Evolutionary conservation across 2,329 filamentous ascomycete genomes (phyloP).

Genomic region (Lachnellula cervina): DNA sequence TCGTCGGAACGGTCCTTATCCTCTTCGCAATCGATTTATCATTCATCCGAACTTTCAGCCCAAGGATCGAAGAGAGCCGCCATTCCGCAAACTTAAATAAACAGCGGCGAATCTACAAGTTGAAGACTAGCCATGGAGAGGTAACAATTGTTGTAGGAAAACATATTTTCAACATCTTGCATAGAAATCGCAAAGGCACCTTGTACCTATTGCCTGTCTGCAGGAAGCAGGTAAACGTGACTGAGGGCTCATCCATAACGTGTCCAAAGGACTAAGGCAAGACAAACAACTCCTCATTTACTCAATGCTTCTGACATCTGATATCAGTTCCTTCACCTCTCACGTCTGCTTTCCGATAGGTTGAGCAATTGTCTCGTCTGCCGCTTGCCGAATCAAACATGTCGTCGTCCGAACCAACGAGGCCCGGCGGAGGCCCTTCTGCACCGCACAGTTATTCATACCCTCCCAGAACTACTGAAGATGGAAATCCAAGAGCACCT

Average conservation of each 20-base stretch:
- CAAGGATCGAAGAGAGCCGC: background rate
- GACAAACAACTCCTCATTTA: background rate
- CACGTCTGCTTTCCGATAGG: background rate
- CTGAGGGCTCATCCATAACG: background rate
- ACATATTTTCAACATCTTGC: background rate
- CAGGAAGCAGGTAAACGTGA: background rate
- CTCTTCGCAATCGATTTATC: background rate
- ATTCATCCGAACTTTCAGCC: background rate
- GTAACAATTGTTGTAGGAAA: background rate
- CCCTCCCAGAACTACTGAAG: slow-evolving; percentile 2
- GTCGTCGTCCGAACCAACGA: background rate
- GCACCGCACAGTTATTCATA: background rate
- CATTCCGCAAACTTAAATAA: background rate
- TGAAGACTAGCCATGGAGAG: background rate
- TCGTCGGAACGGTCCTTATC: background rate
- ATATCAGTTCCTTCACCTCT: background rate
- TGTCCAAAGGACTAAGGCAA: background rate
- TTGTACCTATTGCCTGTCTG: background rate
- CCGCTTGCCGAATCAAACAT: background rate
- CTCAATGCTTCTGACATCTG: background rate
- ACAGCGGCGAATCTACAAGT: background rate
- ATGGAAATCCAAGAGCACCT: slow-evolving; percentile 1
- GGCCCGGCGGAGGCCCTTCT: background rate
- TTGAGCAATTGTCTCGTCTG: background rate
- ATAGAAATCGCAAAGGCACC: background rate